Evolutionary conservation across 176 grass and related monocot species (phyloP), one percentile per base, ranked within the genome.

Genomic region (Eragrostis curvula): DNA sequence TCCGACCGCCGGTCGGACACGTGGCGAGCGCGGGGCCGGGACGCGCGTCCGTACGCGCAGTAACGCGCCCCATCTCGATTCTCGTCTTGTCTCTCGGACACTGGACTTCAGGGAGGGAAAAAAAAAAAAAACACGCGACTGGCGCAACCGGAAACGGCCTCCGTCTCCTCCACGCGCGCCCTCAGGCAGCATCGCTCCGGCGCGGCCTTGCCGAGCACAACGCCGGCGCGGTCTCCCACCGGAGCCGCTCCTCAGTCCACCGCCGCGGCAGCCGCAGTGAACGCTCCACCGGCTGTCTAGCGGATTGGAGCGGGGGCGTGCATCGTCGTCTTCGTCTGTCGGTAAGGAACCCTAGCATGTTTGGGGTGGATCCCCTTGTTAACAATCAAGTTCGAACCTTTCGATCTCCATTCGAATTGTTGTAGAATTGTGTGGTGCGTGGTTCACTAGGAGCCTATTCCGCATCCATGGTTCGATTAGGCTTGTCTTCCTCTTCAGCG

Each of bases 321-420:
- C 49, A 69, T 69, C 10, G 49, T 24, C 24, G 18, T 41, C 20
- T 68, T 55, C 64, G 28, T 56, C 48, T 4, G 29, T 69, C 9
- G 64, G 78, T 80, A 7, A 69, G 78, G 68, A 80, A 80, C 78
- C 78, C 78, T 80, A 80, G 48, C 36, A 42, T 21, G 14, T 23
- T 56, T 66, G 0, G 48, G 28, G 47, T n/a, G 47, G 63, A 53
- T 68, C 41, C 63, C 10, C 32, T 17, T 42, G 48, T 53, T 56
- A 49, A 13, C 32, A 27, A 25, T 28, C 5, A 18, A 67, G 7
- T 79, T 52, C n/a, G 13, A 69, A 42, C 51, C n/a, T 41, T 69
- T 39, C 36, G 5, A 27, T 68, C 63, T 20, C 65, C 78, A 69
- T 44, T 69, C 1, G 0, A 39, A 28, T 56, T 1, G 32, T 27